Conservation (phyloP, 2,329 filamentous ascomycete genomes). For the Cryphonectria radicalis region DNA sequence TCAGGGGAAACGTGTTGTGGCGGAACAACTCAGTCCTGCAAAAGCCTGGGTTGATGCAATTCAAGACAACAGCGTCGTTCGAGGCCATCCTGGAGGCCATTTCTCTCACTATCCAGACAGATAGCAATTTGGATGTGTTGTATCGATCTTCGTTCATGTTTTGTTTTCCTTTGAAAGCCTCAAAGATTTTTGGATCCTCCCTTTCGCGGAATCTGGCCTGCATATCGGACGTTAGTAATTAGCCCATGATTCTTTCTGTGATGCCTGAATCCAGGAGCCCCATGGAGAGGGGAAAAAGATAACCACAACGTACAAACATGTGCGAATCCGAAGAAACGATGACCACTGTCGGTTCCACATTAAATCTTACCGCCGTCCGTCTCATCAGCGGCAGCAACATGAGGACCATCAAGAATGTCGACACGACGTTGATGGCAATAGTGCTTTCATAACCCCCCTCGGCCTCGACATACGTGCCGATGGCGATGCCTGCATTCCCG, state of each 20-base stretch:
- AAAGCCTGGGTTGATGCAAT: slow-evolving; percentile 45
- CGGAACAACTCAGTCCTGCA: slow-evolving; percentile 47
- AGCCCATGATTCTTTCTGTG: background rate
- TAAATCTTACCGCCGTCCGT: slow-evolving; percentile 39
- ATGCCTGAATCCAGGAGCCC: background rate
- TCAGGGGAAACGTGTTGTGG: slow-evolving; percentile 15
- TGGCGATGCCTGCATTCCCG: slow-evolving; percentile 45
- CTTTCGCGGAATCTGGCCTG: slow-evolving; percentile 42
- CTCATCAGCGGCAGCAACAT: slow-evolving; percentile 48
- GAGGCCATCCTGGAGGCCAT: slow-evolving; percentile 39
- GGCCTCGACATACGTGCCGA: slow-evolving; percentile 20
- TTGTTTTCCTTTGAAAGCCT: slow-evolving; percentile 37
- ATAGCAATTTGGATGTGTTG: slow-evolving; percentile 41
- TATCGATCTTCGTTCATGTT: slow-evolving; percentile 40
- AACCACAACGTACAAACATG: slow-evolving; percentile 33
- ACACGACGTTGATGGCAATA: slow-evolving; percentile 52
- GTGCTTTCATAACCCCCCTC: slow-evolving; percentile 40
- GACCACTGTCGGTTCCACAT: slow-evolving; percentile 42
- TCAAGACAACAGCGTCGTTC: slow-evolving; percentile 40
- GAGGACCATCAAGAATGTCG: slow-evolving; percentile 49
- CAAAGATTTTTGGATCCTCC: slow-evolving; percentile 38
- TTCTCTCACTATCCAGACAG: slow-evolving; percentile 38
- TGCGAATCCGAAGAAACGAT: slow-evolving; percentile 47
- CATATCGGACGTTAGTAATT: background rate
- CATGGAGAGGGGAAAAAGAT: background rate